phyloP scores from a whole-genome alignment of 208 protist species.

The Crithidia acanthocephali region DNA sequence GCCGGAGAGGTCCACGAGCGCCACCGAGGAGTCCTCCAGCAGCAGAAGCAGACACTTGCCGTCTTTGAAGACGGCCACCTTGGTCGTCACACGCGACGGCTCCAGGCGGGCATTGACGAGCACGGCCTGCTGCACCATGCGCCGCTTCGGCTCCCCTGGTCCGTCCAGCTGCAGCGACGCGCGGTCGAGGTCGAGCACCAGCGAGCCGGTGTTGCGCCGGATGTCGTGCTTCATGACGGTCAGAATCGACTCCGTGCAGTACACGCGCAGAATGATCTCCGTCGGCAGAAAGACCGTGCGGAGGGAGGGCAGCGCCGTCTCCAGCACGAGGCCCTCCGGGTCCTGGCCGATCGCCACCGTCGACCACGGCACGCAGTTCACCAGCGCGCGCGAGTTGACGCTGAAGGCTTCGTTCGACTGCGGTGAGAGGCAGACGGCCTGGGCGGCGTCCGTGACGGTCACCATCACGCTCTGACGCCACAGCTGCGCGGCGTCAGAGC shows the following conservation, averaged over 20 bases:
- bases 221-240: slow-evolving; percentile 72
- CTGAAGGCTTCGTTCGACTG: slow-evolving; percentile 77
- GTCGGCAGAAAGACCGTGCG: slow-evolving; percentile 50
- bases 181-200: slow-evolving; percentile 55
- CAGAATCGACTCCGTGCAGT: slow-evolving; percentile 51
- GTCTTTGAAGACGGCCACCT: slow-evolving; percentile 51
- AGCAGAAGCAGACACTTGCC: slow-evolving; percentile 76
- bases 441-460: slow-evolving; percentile 60
- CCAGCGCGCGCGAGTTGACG: slow-evolving; percentile 46
- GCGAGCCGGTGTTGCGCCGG: slow-evolving; percentile 52
- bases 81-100: slow-evolving; percentile 35
- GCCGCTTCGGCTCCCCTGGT: slow-evolving; percentile 9
- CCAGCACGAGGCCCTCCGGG: slow-evolving; percentile 52
- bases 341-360: slow-evolving; percentile 40
- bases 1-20: slow-evolving; percentile 70
- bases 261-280: slow-evolving; percentile 76
- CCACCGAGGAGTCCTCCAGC: slow-evolving; percentile 70
- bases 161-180: slow-evolving; percentile 54
- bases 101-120: slow-evolving; percentile 74
- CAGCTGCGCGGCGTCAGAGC: slow-evolving; percentile 33
- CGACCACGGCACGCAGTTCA: slow-evolving; percentile 52
- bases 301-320: slow-evolving; percentile 60
- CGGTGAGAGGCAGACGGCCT: slow-evolving; percentile 69
- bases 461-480: slow-evolving; percentile 56
- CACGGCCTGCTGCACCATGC: slow-evolving; percentile 54